Conservation (phyloP, 768 basidiomycete species). For the Paxillus involutus region DNA sequence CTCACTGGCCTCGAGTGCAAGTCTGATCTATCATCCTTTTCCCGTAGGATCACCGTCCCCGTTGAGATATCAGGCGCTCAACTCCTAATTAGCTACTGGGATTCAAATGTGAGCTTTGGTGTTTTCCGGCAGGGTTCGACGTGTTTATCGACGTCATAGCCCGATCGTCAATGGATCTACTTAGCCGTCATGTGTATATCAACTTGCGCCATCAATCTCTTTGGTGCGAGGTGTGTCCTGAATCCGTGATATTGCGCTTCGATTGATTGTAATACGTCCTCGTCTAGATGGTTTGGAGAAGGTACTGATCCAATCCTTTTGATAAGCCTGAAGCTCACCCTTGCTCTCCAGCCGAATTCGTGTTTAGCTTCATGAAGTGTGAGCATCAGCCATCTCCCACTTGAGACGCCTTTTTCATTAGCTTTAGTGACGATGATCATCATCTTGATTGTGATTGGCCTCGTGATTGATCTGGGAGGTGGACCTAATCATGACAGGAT, state of each 20-base stretch:
- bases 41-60: conserved; percentile 55
- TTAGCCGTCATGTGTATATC: conserved; percentile 56
- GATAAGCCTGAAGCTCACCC: neutral
- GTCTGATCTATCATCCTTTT: neutral
- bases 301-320: conserved; percentile 29
- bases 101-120: conserved; percentile 44
- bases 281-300: conserved; percentile 61
- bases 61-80: conserved; percentile 76
- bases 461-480: conserved; percentile 78
- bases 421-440: conserved; percentile 55
- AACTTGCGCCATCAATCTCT: conserved; percentile 64
- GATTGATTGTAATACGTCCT: neutral
- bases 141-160: conserved; percentile 26
- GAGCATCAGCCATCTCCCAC: conserved; percentile 12
- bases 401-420: conserved; percentile 4
- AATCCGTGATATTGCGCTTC: neutral
- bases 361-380: conserved; percentile 68
- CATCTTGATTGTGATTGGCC: conserved; percentile 55
- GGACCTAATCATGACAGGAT: conserved; percentile 65
- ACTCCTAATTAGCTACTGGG: conserved; percentile 74
- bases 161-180: conserved; percentile 52
- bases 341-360: conserved; percentile 60
- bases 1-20: neutral
- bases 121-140: neutral
- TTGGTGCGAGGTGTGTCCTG: conserved; percentile 56